A percentile compares a stretch with the other conserved stretches of the same genome.
These are phyloP conservation scores for Trematosphaeria pertusa DNA, from an alignment of 2,329 filamentous ascomycete genomes.

Conservation along the genomic window DNA sequence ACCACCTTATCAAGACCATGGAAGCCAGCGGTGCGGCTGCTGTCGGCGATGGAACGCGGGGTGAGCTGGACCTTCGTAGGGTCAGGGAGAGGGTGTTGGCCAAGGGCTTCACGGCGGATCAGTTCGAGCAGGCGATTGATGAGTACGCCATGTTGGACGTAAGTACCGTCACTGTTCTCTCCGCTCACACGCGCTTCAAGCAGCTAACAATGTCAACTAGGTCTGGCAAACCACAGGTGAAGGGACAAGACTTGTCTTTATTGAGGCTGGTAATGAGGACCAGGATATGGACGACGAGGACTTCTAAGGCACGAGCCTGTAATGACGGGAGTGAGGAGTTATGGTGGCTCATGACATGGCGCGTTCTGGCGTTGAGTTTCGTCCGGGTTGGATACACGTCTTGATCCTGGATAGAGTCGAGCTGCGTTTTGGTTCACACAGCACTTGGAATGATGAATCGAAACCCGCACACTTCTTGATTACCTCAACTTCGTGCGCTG, in stretches of 20 bases:
- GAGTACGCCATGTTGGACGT: slow-evolving; percentile 91
- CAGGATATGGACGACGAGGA: slow-evolving; percentile 50
- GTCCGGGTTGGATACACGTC: slow-evolving; percentile 15
- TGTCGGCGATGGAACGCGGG: slow-evolving; percentile 73
- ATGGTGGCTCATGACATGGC: slow-evolving; percentile 26
- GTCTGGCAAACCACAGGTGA: slow-evolving; percentile 64
- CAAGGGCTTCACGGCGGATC: slow-evolving; percentile 95
- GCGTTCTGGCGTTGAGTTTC: slow-evolving; percentile 31
- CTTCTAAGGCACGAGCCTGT: slow-evolving; percentile 28
- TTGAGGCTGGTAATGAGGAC: slow-evolving; percentile 58
- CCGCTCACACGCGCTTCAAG: background rate
- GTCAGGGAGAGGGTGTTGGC: slow-evolving; percentile 91
- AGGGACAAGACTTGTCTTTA: slow-evolving; percentile 62
- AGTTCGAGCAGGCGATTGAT: slow-evolving; percentile 84
- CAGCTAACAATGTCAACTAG: slow-evolving; percentile 46
- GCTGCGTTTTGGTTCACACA: background rate
- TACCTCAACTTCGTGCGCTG: no score
- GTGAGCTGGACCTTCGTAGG: slow-evolving; percentile 85
- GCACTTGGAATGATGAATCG: no score
- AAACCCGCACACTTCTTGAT: no score
- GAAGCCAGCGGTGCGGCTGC: slow-evolving; percentile 82
- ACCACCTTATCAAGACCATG: slow-evolving; percentile 89
- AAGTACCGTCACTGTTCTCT: slow-evolving; percentile 55
- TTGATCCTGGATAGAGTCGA: slow-evolving; percentile 9
- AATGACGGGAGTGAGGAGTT: slow-evolving; percentile 18